Percentiles rank a stretch among this genome's conserved stretches.
Conservation (phyloP, 2,329 filamentous ascomycete genomes). For the Talaromyces atroroseus region DNA sequence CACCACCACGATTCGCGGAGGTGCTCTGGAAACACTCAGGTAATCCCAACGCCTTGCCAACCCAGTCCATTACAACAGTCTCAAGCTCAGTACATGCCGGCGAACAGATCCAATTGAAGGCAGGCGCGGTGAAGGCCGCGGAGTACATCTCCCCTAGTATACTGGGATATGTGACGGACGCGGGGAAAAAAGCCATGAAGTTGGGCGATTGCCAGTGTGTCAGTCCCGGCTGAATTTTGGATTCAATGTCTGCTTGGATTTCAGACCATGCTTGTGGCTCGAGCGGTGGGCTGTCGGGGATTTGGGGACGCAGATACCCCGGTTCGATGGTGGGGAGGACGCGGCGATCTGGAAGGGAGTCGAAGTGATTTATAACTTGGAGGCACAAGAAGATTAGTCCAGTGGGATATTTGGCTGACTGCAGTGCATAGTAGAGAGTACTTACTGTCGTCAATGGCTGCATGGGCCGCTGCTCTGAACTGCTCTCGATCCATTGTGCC, state of each 20-base stretch:
- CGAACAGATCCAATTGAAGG: constrained; percentile 96
- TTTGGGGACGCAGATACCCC: constrained; percentile 75
- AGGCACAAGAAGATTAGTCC: not conserved
- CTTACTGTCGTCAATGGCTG: constrained; percentile 77
- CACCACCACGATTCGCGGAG: constrained; percentile 63
- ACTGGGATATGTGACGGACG: constrained; percentile 70
- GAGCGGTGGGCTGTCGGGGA: constrained; percentile 64
- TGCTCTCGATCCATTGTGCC: constrained; percentile 67
- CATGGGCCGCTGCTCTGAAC: constrained; percentile 70
- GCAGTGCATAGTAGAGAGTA: constrained; percentile 6
- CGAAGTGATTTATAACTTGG: constrained; percentile 76
- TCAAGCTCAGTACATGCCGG: constrained; percentile 90
- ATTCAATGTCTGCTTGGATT: constrained; percentile 78
- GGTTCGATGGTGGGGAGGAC: constrained; percentile 76
- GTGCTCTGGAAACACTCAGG: constrained; percentile 69
- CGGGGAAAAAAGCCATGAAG: constrained; percentile 95
- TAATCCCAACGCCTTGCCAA: constrained; percentile 68
- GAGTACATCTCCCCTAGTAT: constrained; percentile 92
- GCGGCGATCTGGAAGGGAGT: constrained; percentile 62
- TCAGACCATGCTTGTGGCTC: constrained; percentile 65
- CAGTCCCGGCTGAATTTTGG: constrained; percentile 82
- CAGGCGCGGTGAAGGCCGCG: constrained; percentile 78
- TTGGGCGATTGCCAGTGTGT: constrained; percentile 94
- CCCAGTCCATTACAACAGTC: constrained; percentile 88
- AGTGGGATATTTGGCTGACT: not conserved